A percentile compares a stretch with the other conserved stretches of the same genome.
phyloP scores from a whole-genome alignment of 2,329 filamentous ascomycete species.

The Stemphylium lycopersici region DNA sequence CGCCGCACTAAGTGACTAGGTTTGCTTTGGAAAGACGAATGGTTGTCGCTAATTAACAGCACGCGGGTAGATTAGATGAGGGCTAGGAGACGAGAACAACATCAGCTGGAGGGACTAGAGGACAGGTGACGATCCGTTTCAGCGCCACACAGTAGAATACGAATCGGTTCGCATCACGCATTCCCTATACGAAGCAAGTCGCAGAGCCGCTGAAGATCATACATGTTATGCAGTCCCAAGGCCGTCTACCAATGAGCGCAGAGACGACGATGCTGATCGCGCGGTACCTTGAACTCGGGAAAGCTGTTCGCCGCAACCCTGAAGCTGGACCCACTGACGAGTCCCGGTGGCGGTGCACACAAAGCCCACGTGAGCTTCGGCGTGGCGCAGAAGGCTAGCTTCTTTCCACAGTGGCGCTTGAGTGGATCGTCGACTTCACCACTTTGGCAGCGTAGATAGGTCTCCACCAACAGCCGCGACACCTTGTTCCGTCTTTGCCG shows the following conservation, averaged over 20 bases:
- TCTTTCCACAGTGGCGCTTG: constrained; percentile 4
- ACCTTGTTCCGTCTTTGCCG: background rate
- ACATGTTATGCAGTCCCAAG: constrained; percentile 10
- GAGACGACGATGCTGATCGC: constrained; percentile 1
- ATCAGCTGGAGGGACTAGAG: constrained; percentile 7
- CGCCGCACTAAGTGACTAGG: constrained; percentile 12
- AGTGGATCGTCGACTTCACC: constrained; percentile 13
- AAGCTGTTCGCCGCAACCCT: constrained; percentile 5
- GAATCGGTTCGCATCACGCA: constrained; percentile 30
- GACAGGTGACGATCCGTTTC: constrained; percentile 30
- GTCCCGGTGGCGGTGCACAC: constrained; percentile 2
- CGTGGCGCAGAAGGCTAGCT: constrained; percentile 11
- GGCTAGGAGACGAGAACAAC: background rate
- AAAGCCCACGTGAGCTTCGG: background rate
- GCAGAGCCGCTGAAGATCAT: constrained; percentile 32
- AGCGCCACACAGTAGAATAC: constrained; percentile 26
- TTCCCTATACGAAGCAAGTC: constrained; percentile 28
- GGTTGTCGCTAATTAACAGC: constrained; percentile 5
- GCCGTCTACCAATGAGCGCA: constrained; percentile 7
- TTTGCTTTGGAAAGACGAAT: constrained; percentile 2
- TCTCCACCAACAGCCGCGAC: constrained; percentile 5
- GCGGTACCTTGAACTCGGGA: constrained; percentile 2
- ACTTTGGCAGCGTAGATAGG: constrained; percentile 2
- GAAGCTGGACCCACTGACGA: background rate
- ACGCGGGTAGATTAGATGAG: constrained; percentile 18